Conservation (phyloP, 176 grass and related monocot species). For the Rhynchospora breviuscula region DNA sequence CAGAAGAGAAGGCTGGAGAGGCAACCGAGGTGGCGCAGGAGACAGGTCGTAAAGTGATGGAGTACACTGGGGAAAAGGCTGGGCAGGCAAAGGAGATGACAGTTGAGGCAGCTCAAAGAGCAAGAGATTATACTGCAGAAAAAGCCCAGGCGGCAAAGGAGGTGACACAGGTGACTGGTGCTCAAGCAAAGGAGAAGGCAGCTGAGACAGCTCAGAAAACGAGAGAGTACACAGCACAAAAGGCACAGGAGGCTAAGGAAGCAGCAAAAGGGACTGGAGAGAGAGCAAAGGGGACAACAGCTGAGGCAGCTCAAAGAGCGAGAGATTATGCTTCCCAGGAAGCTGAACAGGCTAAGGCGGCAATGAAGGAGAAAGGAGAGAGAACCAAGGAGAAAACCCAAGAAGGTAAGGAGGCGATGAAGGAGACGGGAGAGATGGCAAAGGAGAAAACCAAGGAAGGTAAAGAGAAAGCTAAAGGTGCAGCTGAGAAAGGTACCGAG, state of each 20-base stretch:
- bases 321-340: background rate
- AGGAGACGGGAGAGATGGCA: background rate
- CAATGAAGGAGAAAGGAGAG: background rate
- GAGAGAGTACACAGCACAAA: constrained; percentile 1
- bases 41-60: constrained; percentile 11
- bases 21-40: constrained; percentile 14
- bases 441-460: background rate
- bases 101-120: constrained; percentile 17
- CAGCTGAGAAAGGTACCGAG: background rate
- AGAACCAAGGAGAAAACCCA: background rate
- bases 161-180: constrained; percentile 13
- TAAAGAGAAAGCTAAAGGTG: background rate
- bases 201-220: background rate
- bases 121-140: constrained; percentile 22
- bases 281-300: background rate
- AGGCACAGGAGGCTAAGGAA: constrained; percentile 8
- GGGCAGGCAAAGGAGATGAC: constrained; percentile 16
- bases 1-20: constrained; percentile 26
- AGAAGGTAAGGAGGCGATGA: background rate
- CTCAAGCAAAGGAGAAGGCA: background rate
- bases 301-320: background rate
- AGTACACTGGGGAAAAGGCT: background rate
- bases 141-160: constrained; percentile 6
- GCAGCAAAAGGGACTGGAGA: background rate
- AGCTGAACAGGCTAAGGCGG: background rate